Conservation (phyloP, 495 filamentous ascomycete species). For the Viridothelium virens region DNA sequence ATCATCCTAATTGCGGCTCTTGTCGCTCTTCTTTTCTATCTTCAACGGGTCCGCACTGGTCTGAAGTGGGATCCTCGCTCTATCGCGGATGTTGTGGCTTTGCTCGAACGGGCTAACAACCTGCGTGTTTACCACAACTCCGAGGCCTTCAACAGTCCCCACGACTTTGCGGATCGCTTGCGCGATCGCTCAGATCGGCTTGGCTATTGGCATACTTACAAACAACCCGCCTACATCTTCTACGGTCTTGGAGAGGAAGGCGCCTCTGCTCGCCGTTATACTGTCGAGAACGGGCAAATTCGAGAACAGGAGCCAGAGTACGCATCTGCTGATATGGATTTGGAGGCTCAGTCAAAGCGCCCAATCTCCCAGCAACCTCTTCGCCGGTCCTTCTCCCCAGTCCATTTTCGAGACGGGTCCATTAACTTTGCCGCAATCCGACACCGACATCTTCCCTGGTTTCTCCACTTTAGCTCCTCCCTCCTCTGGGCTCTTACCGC, state of each 20-base stretch:
- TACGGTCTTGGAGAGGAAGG: slow-evolving; percentile 60
- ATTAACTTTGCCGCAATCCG: slow-evolving; percentile 45
- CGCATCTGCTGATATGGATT: slow-evolving; percentile 10
- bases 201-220: slow-evolving; percentile 71
- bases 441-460: slow-evolving; percentile 71
- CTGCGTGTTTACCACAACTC: slow-evolving; percentile 58
- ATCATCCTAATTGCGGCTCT: slow-evolving; percentile 54
- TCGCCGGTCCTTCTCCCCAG: background rate
- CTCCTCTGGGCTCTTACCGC: slow-evolving; percentile 55
- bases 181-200: slow-evolving; percentile 46
- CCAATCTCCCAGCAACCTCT: slow-evolving; percentile 1
- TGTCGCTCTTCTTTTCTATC: slow-evolving; percentile 43
- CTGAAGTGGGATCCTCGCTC: slow-evolving; percentile 79
- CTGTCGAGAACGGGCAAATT: slow-evolving; percentile 43
- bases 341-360: slow-evolving; percentile 21
- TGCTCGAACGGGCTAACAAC: slow-evolving; percentile 73
- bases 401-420: background rate
- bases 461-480: slow-evolving; percentile 56
- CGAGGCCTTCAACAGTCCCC: slow-evolving; percentile 45
- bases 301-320: slow-evolving; percentile 28
- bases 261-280: slow-evolving; percentile 48
- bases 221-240: slow-evolving; percentile 52
- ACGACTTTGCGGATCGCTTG: slow-evolving; percentile 12
- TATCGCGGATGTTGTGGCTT: slow-evolving; percentile 64
- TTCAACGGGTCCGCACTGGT: slow-evolving; percentile 47